Base-by-base conservation (phyloP, 257 asterid species). In the Euphrasia confusa region DNA sequence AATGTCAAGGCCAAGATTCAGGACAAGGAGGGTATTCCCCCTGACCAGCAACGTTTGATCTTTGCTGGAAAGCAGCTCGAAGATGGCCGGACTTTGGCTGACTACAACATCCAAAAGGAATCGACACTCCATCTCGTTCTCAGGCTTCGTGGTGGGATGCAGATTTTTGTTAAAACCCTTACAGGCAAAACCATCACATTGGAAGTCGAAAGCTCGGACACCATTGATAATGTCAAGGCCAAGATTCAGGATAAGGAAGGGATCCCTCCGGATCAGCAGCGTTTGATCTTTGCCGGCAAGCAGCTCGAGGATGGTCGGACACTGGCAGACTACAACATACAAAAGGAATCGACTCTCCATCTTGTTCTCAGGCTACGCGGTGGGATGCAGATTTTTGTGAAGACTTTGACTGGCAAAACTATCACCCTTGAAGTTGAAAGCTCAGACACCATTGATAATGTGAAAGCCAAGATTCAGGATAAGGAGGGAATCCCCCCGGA, bases 291-390 rank as follows among this genome's bases (percentile, higher is more conserved):
- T 42, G 75, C 75, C 8, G 71, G 75, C 1, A 71, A 71, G 32
- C 67, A 65, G 26, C 75, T 71, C 0, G 75, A 71, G 28, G 75
- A 71, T 42, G 71, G 75, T 28, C 52, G 75, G 52, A 71, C 75
- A 27, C 33, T 71, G 14, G 75, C 75, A 0, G 75, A 71, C 48
- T 71, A 65, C 71, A 71, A 45, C 17, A 45, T 45, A 1, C 52
- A 45, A 14, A 45, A 45, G 17, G 52, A 45, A 4, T 45, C 52
- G 4, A 71, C 75, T 24, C 71, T 71, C 2, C 75, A 71, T 64
- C 68, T 71, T 4, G 67, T 71, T 15, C 42, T 71, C 21, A 5
- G 75, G 1, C 27, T 71, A 39, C 32, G 68, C 30, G 74, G 74
- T 4, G 52, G 52, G 52, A 45, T 45, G 52, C 52, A 45, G 8